Evolutionary conservation across 2,329 filamentous ascomycete genomes (phyloP), one percentile per base, ranked within the genome.

Genomic region (Fusarium newnesense): DNA sequence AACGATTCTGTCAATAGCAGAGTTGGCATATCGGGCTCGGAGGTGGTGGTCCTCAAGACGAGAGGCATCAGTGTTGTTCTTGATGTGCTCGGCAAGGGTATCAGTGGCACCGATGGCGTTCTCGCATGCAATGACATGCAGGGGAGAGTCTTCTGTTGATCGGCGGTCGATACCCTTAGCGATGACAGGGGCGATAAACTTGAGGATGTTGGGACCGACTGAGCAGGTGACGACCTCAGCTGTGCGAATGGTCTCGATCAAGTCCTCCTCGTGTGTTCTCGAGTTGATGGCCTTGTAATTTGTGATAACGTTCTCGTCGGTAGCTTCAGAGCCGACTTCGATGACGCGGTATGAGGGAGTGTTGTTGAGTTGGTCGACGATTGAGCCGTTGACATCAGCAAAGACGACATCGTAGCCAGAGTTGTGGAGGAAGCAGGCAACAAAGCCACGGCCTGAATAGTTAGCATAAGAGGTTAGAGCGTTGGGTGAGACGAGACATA

Each of bases 281-380:
- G 94, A 97, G 90, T 98, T 98, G 89, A 98, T 93, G 83, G 96
- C 96, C 60, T 94, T 94, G 88, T 97, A 98, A 86, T 98, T 96
- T 83, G 93, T 93, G 84, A 99, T 97, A 78, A 86, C 92, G 84
- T 93, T 95, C 79, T 91, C 91, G 64, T 88, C 89, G 79, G 95
- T 95, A 77, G 94, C 95, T 68, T 97, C 93, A 56, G 91, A 88
- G 75, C 95, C 95, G 77, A 98, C 94, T 85, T 98, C 95, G 68
- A 96, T 97, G 81, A 99, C 96, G 73, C 92, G 91, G 89, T 98
- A 99, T 19, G 90, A 93, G 63, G 91, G 87, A 54, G 90, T 88
- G 26, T 87, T 84, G 81, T 98, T 94, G 76, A 99, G 89, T 60
- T 88, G 84, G 78, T 96, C 87, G 81, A 98, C 96, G 72, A 98